Evolutionary conservation across 106 monocot species (phyloP), one percentile per base, ranked within the genome.

Genomic region (Gastrodia elata): DNA sequence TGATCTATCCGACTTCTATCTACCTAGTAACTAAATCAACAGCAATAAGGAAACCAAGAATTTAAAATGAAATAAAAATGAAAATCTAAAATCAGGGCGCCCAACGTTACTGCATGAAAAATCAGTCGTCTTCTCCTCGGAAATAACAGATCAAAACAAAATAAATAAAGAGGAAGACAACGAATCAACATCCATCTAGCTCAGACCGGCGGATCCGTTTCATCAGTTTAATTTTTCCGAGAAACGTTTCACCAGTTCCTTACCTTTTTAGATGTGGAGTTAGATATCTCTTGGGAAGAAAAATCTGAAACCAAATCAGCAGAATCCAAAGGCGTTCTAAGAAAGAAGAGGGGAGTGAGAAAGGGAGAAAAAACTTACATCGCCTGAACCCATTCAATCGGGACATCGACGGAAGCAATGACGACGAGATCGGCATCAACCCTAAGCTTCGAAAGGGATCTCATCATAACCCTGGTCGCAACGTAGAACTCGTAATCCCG

Each of bases 401-500:
- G 77, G 32, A 77, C 77, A 24, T 77, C 77, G 15, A n/a, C 77
- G 57, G 77, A 77, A 10, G 77, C 77, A 77, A 77, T 77, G 77
- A 77, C 77, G 57, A 77, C 77, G 26, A 77, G 77, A 77, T 77
- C 77, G 27, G 77, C 77, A 18, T 77, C 77, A 20, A 59, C 71
- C 58, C 55, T 70, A 24, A 77, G 77, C 27, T 70, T 57, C 7
- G 70, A 39, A 15, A 77, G 70, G 16, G 77, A 77, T 34, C 71
- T 70, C 77, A 77, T 71, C 77, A 71, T 70, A 18, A 77, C 77
- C 38, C 77, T 55, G 18, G 77, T 77, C 30, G 77, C 77, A 15
- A 77, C 77, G 14, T 77, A 77, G 59, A 77, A 77, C 77, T 77
- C 77, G 71, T 77, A 77, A n/a, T 77, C 77, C 61, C 77, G 33